Conservation (phyloP, 331 rosid genomes). For the Malus hybrid region DNA sequence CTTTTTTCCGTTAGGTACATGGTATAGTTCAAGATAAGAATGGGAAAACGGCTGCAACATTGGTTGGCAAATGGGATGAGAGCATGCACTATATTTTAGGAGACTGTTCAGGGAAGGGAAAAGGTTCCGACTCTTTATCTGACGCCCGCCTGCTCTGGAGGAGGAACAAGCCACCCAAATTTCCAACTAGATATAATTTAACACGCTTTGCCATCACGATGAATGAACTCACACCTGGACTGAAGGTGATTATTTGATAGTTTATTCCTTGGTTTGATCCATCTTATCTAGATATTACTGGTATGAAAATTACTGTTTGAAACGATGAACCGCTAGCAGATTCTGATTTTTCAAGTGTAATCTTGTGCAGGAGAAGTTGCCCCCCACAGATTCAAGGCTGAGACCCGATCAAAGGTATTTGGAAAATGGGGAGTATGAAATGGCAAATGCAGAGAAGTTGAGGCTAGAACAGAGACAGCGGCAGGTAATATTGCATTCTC, state of each 20-base stretch:
- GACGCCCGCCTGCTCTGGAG: conserved; percentile 80
- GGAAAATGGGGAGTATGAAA: conserved; percentile 95
- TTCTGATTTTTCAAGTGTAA: conserved; percentile 1
- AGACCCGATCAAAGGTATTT: conserved; percentile 94
- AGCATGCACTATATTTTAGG: conserved; percentile 79
- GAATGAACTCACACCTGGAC: conserved; percentile 80
- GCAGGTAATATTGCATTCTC: conserved; percentile 45
- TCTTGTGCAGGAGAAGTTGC: conserved; percentile 63
- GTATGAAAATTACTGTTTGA: neutral
- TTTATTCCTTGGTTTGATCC: conserved; percentile 3
- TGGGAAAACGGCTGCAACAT: conserved; percentile 77
- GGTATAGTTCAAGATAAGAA: conserved; percentile 75
- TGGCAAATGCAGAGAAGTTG: conserved; percentile 88
- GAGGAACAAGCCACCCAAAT: conserved; percentile 70
- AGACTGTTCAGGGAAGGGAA: conserved; percentile 70
- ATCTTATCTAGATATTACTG: neutral
- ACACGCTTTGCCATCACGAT: conserved; percentile 89
- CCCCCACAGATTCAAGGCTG: conserved; percentile 95
- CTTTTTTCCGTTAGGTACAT: conserved; percentile 47
- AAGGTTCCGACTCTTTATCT: conserved; percentile 65
- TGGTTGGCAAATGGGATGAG: conserved; percentile 97
- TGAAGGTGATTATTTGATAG: conserved; percentile 54
- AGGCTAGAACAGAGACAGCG: conserved; percentile 96
- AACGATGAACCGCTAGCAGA: neutral
- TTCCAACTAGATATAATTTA: conserved; percentile 82